phyloP scores from a whole-genome alignment of 108 stramenopile genomes.

The Chaetoceros muelleri region DNA sequence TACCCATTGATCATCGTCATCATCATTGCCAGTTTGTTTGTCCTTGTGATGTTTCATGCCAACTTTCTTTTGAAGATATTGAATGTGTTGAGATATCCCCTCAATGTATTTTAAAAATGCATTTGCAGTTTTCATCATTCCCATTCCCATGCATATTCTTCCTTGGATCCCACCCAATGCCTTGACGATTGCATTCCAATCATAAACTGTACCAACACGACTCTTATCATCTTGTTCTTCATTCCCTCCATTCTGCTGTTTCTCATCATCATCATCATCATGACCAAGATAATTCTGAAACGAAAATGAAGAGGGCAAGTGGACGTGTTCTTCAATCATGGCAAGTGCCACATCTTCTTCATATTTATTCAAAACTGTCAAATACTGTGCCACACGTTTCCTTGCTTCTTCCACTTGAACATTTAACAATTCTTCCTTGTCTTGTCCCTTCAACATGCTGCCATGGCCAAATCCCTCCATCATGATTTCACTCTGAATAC shows the following conservation, averaged over 20 bases:
- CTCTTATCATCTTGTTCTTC: slow-evolving; percentile 15
- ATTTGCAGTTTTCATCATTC: slow-evolving; percentile 35
- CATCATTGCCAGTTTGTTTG: slow-evolving; percentile 1
- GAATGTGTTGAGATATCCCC: slow-evolving; percentile 15
- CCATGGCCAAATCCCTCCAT: too few relatives aligned
- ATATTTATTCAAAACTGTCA: slow-evolving; percentile 22
- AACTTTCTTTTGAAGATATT: background rate
- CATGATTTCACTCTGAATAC: slow-evolving; percentile 12
- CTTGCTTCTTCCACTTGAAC: slow-evolving; percentile 27
- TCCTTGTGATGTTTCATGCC: slow-evolving; percentile 6
- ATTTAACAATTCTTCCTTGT: background rate
- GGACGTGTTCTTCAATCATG: slow-evolving; percentile 46
- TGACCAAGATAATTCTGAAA: slow-evolving; percentile 7
- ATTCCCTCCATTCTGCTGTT: slow-evolving; percentile 17
- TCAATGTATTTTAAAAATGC: slow-evolving; percentile 46
- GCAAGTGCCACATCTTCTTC: slow-evolving; percentile 71
- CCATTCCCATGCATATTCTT: slow-evolving; percentile 52
- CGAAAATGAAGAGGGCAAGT: slow-evolving; percentile 6
- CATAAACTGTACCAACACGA: slow-evolving; percentile 16
- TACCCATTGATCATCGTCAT: slow-evolving; percentile 22
- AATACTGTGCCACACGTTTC: slow-evolving; percentile 22
- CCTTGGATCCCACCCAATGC: slow-evolving; percentile 9
- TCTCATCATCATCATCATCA: slow-evolving; percentile 3
- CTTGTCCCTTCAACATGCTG: slow-evolving; percentile 9
- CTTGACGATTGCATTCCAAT: slow-evolving; percentile 17